Base-by-base conservation (phyloP, 2,329 filamentous ascomycete genomes). In the Exophiala dermatitidis region DNA sequence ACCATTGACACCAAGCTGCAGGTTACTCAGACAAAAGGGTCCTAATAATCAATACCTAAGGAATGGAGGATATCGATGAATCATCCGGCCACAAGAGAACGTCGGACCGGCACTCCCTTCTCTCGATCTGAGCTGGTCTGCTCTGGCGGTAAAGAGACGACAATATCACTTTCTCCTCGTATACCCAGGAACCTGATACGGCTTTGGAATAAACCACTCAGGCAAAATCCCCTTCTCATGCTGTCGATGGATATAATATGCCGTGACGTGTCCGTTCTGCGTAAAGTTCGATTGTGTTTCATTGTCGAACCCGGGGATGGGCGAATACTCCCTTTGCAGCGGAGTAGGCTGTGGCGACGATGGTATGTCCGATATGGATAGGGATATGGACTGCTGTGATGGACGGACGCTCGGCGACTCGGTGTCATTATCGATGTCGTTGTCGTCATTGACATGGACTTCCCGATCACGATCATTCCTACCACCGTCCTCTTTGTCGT, bases 141-240 rank as follows among this genome's bases (percentile, higher is more conserved):
- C n/a, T n/a, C n/a, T 36, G 33, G 6, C 6, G n/a, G 33, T 6
- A 36, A 36, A 36, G n/a, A 6, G 33, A 36, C 6, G 33, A 36
- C n/a, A 6, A 36, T 36, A 19, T 30, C 36, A 44, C 34, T 50
- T 48, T 38, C 52, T 53, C 32, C 49, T 66, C 36, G 58, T 64
- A 41, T 59, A 65, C 36, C 67, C 68, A 46, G 65, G 63, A 7
- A 69, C 66, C 30, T 69, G 66, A 62, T 67, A 66, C 55, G 67
- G 68, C 10, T 66, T 62, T 46, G 69, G 65, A 5, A 67, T 65
- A 32, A 55, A 63, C 54, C 54, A 58, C n/a, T 53, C 53, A 3
- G 60, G 60, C 40, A 60, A 51, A 2, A 57, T 12, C 4, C 61
- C 60, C 5, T 46, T 47, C 29, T 63, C 60, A 8, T 53, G 54